These are phyloP conservation scores for Akanthomyces dipterigenus DNA, from an alignment of 2,329 filamentous ascomycete genomes.

Conservation along the genomic window DNA sequence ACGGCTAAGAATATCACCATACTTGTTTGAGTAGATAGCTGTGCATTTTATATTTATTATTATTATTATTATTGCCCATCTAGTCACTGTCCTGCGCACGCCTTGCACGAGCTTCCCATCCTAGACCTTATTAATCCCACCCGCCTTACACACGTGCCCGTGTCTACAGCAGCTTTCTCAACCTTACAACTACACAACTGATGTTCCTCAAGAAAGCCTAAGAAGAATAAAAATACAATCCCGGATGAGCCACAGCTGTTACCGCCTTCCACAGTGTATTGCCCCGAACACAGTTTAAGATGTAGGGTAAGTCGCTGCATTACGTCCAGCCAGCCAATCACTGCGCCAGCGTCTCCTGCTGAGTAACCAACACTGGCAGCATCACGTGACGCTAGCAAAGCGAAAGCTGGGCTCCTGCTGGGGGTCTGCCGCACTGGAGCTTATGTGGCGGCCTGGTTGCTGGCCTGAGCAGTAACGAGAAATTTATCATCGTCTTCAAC, in stretches of 20 bases:
- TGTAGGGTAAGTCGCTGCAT: not conserved
- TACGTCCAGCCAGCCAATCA: not conserved
- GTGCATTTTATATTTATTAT: too few species aligned
- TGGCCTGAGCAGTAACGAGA: constrained; percentile 27
- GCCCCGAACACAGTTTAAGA: not conserved
- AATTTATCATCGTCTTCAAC: constrained; percentile 34
- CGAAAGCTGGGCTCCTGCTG: not conserved
- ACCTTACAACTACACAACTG: too few species aligned
- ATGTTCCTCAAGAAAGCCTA: too few species aligned
- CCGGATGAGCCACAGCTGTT: too few species aligned
- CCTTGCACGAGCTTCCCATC: too few species aligned
- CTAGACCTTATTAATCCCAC: too few species aligned
- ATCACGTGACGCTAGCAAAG: constrained; percentile 22
- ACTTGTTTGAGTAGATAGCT: too few species aligned
- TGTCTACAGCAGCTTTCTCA: too few species aligned
- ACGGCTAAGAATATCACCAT: too few species aligned
- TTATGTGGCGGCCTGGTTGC: not conserved
- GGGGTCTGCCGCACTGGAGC: not conserved
- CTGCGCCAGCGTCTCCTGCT: not conserved
- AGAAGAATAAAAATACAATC: not conserved
- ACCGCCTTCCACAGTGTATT: not conserved
- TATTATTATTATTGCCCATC: too few species aligned
- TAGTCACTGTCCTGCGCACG: too few species aligned
- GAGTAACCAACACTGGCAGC: constrained; percentile 3
- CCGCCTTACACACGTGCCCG: too few species aligned